A percentile compares a stretch with the other conserved stretches of the same genome.
phyloP scores from a whole-genome alignment of 2,329 filamentous ascomycete species.

The Emmonsiellopsis sp. region DNA sequence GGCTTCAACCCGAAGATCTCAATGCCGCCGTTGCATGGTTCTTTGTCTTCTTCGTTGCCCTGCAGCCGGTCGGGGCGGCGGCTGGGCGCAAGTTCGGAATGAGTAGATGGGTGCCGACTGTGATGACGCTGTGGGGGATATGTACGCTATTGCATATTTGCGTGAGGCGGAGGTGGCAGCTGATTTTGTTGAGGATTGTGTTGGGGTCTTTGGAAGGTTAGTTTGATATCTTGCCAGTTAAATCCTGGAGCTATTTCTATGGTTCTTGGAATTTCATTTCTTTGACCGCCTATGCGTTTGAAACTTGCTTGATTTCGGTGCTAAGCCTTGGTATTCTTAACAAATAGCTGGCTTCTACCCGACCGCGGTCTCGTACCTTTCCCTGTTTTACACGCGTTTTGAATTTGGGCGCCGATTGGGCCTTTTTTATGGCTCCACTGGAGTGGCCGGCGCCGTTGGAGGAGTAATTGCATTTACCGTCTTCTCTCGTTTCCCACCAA shows the following conservation, averaged over 20 bases:
- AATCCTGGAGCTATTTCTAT: too few relatives aligned
- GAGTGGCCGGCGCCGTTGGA: constrained; percentile 48
- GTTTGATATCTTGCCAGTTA: background rate
- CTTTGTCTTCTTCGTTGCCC: constrained; percentile 49
- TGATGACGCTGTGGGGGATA: constrained; percentile 47
- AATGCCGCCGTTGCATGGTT: constrained; percentile 49
- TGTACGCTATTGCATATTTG: constrained; percentile 40
- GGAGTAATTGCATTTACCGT: constrained; percentile 44
- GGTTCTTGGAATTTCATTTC: background rate
- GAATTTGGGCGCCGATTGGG: constrained; percentile 47
- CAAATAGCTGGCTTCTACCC: constrained; percentile 48
- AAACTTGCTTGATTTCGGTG: background rate
- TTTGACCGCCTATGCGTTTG: too few relatives aligned
- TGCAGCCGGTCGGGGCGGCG: constrained; percentile 46
- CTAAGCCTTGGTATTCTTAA: constrained; percentile 14
- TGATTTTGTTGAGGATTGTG: constrained; percentile 35
- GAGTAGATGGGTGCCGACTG: constrained; percentile 46
- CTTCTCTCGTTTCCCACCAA: constrained; percentile 27
- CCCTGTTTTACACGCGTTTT: constrained; percentile 49
- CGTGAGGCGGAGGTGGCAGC: constrained; percentile 37
- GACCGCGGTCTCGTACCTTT: constrained; percentile 49
- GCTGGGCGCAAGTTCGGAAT: constrained; percentile 35
- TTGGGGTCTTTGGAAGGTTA: constrained; percentile 40
- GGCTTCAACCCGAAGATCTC: constrained; percentile 42
- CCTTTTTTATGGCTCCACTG: constrained; percentile 49